phyloP scores from a whole-genome alignment of 2,329 filamentous ascomycete species.

The Cordyceps cicadae region DNA sequence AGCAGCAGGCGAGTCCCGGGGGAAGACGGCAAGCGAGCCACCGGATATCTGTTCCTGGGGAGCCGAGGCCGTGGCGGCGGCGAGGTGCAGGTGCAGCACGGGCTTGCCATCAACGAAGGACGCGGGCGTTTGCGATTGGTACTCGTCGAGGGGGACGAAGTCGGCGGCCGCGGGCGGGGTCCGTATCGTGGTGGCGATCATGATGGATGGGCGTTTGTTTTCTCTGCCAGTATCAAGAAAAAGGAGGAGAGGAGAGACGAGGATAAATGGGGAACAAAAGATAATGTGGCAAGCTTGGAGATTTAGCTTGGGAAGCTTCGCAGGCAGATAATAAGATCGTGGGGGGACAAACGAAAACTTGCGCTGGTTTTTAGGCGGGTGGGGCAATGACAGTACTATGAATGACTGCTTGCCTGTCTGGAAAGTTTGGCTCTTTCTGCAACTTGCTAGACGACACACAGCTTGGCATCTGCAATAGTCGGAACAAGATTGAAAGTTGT shows the following conservation, averaged over 20 bases:
- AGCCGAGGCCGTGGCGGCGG: conserved; percentile 49
- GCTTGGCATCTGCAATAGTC: background rate
- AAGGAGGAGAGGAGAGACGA: background rate
- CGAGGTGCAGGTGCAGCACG: conserved; percentile 57
- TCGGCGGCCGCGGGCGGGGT: conserved; percentile 47
- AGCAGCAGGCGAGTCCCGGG: conserved; percentile 25
- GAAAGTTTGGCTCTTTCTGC: background rate
- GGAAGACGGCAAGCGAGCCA: conserved; percentile 46
- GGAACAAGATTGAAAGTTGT: background rate
- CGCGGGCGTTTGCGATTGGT: conserved; percentile 63
- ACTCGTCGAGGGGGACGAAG: conserved; percentile 58
- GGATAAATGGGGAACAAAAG: background rate
- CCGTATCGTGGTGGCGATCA: conserved; percentile 48
- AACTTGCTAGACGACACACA: background rate
- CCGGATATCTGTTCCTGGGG: conserved; percentile 39
- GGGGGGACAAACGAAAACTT: background rate
- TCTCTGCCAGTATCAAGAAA: background rate
- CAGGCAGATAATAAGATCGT: background rate
- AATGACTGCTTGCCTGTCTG: background rate
- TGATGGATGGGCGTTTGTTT: conserved; percentile 11
- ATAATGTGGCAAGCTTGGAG: background rate
- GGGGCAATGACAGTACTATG: conserved; percentile 2
- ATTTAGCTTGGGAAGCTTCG: background rate
- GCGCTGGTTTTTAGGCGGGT: background rate
- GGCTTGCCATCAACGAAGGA: conserved; percentile 66